Percentiles rank a stretch among this genome's conserved stretches.
Conservation (phyloP, 352 stramenopile species). For the Phytophthora europaea region DNA sequence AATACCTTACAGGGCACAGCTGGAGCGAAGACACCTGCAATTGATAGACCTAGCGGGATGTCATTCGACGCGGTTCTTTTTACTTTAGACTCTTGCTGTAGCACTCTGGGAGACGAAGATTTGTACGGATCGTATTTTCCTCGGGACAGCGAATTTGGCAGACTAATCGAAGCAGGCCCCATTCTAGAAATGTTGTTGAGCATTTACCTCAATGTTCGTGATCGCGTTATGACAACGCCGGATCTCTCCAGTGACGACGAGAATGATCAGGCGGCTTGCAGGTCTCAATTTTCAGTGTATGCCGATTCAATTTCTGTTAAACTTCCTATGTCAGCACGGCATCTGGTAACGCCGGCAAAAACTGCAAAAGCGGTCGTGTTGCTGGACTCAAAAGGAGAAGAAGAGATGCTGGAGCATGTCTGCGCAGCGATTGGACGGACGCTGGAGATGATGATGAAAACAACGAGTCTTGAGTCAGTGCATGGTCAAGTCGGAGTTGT, state of each 20-base stretch:
- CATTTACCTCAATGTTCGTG: slow-evolving; percentile 48
- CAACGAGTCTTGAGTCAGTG: slow-evolving; percentile 13
- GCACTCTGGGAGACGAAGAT: slow-evolving; percentile 19
- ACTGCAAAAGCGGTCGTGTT: slow-evolving; percentile 45
- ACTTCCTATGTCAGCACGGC: slow-evolving; percentile 46
- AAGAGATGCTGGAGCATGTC: slow-evolving; percentile 56
- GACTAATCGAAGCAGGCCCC: slow-evolving; percentile 8
- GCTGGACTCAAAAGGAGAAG: slow-evolving; percentile 47
- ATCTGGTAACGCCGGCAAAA: slow-evolving; percentile 39
- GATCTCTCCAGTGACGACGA: slow-evolving; percentile 1
- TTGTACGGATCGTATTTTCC: slow-evolving; percentile 16
- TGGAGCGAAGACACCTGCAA: neutral
- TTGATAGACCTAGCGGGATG: slow-evolving; percentile 27
- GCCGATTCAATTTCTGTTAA: slow-evolving; percentile 56
- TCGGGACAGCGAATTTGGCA: slow-evolving; percentile 8
- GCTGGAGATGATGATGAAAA: slow-evolving; percentile 34
- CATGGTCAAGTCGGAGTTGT: slow-evolving; percentile 32
- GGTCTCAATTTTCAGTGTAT: slow-evolving; percentile 57
- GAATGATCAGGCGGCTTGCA: slow-evolving; percentile 6
- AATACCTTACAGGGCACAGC: slow-evolving; percentile 10
- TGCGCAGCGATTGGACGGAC: slow-evolving; percentile 48
- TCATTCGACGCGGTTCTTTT: slow-evolving; percentile 57
- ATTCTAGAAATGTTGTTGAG: slow-evolving; percentile 47
- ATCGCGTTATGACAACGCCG: slow-evolving; percentile 22
- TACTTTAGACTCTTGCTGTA: slow-evolving; percentile 49